These are phyloP conservation scores for Caloboletus firmus DNA, from an alignment of 1,284 basidiomycete genomes.

Conservation along the genomic window DNA sequence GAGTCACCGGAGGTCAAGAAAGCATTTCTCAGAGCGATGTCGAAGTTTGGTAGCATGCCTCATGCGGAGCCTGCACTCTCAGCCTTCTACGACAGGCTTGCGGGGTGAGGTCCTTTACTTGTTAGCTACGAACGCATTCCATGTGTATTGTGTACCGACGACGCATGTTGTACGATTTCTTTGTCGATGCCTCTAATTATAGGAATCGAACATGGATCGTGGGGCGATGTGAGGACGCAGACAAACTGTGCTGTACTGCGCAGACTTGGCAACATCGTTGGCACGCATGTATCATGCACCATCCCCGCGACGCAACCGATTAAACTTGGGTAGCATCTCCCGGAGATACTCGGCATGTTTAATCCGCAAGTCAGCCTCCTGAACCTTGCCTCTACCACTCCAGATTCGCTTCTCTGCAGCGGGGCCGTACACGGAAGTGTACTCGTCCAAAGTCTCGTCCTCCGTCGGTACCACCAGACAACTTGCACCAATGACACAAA, in stretches of 20 bases:
- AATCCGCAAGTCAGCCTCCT: slow-evolving; percentile 78
- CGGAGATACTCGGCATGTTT: slow-evolving; percentile 91
- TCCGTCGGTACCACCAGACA: slow-evolving; percentile 74
- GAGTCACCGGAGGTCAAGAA: slow-evolving; percentile 14
- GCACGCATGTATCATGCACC: slow-evolving; percentile 36
- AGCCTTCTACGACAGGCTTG: slow-evolving; percentile 23
- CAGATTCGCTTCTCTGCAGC: slow-evolving; percentile 72
- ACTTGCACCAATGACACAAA: slow-evolving; percentile 80
- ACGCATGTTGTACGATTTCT: neutral
- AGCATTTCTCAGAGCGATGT: slow-evolving; percentile 17
- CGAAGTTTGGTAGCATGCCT: slow-evolving; percentile 12
- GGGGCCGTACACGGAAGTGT: slow-evolving; percentile 82
- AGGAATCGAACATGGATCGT: neutral
- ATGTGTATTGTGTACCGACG: neutral
- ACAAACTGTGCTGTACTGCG: neutral
- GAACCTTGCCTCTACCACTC: slow-evolving; percentile 83
- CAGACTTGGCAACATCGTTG: neutral
- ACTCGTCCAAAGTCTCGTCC: slow-evolving; percentile 79
- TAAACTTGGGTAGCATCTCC: slow-evolving; percentile 90
- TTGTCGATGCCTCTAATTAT: neutral
- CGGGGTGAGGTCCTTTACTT: neutral
- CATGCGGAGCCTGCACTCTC: slow-evolving; percentile 22
- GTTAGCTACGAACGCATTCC: neutral
- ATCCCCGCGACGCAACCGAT: slow-evolving; percentile 64
- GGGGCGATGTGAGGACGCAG: neutral